Conservation (phyloP, 2,329 filamentous ascomycete genomes). For the Triangularia setosa region DNA sequence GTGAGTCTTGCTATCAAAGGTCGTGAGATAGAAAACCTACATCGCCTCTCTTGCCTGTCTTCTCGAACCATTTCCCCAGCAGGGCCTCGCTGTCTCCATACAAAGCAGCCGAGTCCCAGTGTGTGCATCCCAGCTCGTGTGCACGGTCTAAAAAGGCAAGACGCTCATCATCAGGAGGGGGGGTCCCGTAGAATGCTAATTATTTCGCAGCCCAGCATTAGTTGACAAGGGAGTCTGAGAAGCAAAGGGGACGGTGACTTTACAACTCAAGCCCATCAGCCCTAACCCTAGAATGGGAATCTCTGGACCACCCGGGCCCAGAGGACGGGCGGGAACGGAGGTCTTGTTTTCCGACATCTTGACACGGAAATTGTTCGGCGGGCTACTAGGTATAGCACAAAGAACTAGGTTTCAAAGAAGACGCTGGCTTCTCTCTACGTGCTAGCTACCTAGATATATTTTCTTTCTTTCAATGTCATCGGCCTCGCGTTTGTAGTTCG, state of each 20-base stretch:
- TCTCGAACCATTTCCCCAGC: constrained; percentile 46
- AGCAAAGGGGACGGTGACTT: constrained; percentile 6
- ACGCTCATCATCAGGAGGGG: constrained; percentile 38
- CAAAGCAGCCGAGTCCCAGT: constrained; percentile 42
- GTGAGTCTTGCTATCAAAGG: not conserved
- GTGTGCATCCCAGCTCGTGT: constrained; percentile 38
- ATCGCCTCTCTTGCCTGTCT: constrained; percentile 37
- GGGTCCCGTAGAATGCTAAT: constrained; percentile 32
- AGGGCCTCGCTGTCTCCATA: constrained; percentile 47
- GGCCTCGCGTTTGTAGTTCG: not conserved
- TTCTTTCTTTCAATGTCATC: not conserved
- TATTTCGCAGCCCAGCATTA: not conserved
- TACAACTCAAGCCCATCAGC: constrained; percentile 44
- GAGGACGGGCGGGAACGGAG: constrained; percentile 35
- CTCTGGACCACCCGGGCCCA: constrained; percentile 50
- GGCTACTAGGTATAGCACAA: too few species aligned
- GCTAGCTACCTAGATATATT: not conserved
- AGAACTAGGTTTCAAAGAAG: too few species aligned
- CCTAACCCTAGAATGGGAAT: constrained; percentile 51
- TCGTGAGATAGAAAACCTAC: constrained; percentile 3
- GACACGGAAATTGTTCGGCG: too few species aligned
- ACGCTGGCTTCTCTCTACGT: too few species aligned
- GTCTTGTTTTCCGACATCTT: not conserved
- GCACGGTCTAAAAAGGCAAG: constrained; percentile 43
- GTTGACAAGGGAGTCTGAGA: constrained; percentile 21